Evolutionary conservation across 371 early-diverging fungal species (phyloP), one percentile per base, ranked within the genome.

Genomic region (Coemansia sp.): DNA sequence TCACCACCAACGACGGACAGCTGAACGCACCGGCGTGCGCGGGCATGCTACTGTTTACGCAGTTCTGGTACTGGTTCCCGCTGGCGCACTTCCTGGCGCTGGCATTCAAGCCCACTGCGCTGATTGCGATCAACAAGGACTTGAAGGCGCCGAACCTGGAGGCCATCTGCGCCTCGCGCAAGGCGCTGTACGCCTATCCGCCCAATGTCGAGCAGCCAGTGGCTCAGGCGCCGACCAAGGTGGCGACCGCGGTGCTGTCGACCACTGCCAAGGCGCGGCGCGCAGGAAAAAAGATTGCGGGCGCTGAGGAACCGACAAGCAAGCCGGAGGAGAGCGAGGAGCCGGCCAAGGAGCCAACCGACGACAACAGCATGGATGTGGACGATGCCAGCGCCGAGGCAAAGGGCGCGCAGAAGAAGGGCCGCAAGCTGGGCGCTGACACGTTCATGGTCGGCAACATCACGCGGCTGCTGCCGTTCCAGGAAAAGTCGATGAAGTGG

Each of bases 61-160:
- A 99, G 81, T 97, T 94, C 81, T 99, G 99, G 99, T 97, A 95
- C 86, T 99, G 99, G 99, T 98, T 94, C 84, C 99, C 99, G 40
- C 80, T 99, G 69, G 90, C 93, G 45, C 97, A 95, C 78, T 95
- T 99, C 80, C 77, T 99, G 55, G 85, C 90, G 64, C 84, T 98
- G 78, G 85, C 98, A 6, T 95, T 99, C 69, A 89, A 89, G 16
- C 97, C 99, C 8, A 99, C 99, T 3, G 92, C 92, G 48, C 76
- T 99, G 43, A 96, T 99, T 81, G 98, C 93, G 31, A 83, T 99
- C 50, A 93, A 94, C 82, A 86, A 87, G 63, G 85, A 94, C 55
- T 78, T 98, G 35, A 80, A 89, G 69, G 85, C 89, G 56, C 98
- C 98, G 45, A 86, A 92, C 80, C 85, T 97, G 58, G 89, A 90